Conservation (phyloP, 2,329 filamentous ascomycete genomes). For the Aspergillus ibericus region DNA sequence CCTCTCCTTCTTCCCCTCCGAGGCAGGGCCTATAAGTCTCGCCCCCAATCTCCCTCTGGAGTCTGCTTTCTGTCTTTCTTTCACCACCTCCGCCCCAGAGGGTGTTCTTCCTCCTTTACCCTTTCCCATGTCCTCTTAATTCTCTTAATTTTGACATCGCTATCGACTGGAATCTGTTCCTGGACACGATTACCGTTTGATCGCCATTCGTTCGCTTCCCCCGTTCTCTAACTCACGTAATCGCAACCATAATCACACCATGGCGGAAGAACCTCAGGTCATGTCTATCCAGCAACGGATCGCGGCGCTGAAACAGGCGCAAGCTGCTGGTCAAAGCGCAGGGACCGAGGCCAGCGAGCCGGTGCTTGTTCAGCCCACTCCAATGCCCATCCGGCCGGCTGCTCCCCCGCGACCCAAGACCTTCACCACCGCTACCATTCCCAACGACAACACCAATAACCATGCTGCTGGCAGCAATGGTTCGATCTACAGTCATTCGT, state of each 20-base stretch:
- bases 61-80: background rate
- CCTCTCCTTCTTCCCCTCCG: background rate
- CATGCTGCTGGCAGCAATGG: conserved; percentile 22
- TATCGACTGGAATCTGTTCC: background rate
- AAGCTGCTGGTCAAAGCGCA: conserved; percentile 39
- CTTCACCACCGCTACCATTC: conserved; percentile 1
- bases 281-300: conserved; percentile 49
- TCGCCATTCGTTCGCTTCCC: background rate
- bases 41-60: background rate
- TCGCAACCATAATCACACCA: conserved; percentile 16
- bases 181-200: background rate
- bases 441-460: background rate
- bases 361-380: conserved; percentile 24
- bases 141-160: background rate
- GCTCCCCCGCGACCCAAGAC: conserved; percentile 13
- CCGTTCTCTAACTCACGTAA: background rate
- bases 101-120: background rate
- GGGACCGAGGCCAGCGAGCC: conserved; percentile 28
- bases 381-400: conserved; percentile 28
- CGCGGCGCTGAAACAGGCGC: conserved; percentile 46
- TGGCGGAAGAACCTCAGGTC: conserved; percentile 45
- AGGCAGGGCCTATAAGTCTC: background rate
- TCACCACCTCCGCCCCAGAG: background rate
- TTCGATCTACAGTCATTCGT: conserved; percentile 38
- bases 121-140: background rate